phyloP scores from a whole-genome alignment of 352 stramenopile genomes.

The Phytophthora lateralis region DNA sequence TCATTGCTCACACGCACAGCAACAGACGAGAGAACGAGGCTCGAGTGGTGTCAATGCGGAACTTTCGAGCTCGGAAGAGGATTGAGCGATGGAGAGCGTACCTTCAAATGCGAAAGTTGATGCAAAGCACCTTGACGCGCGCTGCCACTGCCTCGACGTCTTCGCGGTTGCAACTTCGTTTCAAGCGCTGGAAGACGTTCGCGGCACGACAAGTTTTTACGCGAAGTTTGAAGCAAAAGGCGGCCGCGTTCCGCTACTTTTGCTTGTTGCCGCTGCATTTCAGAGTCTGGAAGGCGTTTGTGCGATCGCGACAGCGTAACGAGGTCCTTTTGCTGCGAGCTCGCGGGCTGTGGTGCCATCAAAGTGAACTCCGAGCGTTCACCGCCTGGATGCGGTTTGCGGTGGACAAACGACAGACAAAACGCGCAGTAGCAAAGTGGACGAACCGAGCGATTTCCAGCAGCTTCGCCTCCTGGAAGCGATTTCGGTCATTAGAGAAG shows the following conservation, averaged over 20 bases:
- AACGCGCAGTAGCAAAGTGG: slow-evolving; percentile 30
- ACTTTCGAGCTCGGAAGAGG: slow-evolving; percentile 21
- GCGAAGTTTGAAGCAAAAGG: slow-evolving; percentile 38
- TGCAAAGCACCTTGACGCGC: slow-evolving; percentile 23
- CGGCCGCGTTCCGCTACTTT: slow-evolving; percentile 49
- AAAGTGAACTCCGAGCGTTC: slow-evolving; percentile 43
- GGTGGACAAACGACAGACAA: slow-evolving; percentile 9
- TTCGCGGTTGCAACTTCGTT: slow-evolving; percentile 16
- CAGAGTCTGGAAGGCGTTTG: slow-evolving; percentile 31
- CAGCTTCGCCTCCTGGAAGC: slow-evolving; percentile 26
- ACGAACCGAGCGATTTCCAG: slow-evolving; percentile 12
- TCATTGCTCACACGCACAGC: slow-evolving; percentile 10
- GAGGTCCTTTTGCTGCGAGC: slow-evolving; percentile 33
- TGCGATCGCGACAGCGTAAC: slow-evolving; percentile 10
- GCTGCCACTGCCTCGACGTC: slow-evolving; percentile 19
- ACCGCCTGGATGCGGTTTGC: slow-evolving; percentile 31
- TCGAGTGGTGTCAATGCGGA: slow-evolving; percentile 5
- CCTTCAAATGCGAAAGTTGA: slow-evolving; percentile 23
- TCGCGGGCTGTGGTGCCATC: slow-evolving; percentile 37
- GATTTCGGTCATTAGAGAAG: slow-evolving; percentile 16
- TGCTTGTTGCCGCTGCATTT: slow-evolving; percentile 42
- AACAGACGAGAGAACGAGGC: background rate
- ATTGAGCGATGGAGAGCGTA: slow-evolving; percentile 34
- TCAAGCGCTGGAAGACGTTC: slow-evolving; percentile 43
- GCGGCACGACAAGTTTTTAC: slow-evolving; percentile 10